These are phyloP conservation scores for Cystofilobasidium ferigula DNA, from an alignment of 768 basidiomycete species.

Conservation along the genomic window DNA sequence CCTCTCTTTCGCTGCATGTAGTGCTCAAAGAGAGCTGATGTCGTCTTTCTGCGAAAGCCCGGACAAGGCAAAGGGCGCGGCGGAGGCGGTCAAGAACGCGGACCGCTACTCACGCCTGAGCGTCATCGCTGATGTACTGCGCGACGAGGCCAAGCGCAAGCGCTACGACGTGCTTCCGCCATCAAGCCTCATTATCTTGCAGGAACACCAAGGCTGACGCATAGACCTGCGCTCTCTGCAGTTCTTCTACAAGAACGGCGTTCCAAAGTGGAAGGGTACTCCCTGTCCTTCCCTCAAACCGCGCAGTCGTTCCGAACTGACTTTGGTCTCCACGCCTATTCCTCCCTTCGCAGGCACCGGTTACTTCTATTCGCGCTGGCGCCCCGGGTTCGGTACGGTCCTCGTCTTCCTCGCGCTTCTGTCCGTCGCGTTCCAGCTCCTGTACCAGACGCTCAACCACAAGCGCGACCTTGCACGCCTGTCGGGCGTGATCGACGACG, in stretches of 20 bases:
- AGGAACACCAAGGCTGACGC: no score
- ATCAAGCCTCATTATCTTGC: background rate
- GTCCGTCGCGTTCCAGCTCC: conserved; percentile 68
- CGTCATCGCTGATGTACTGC: conserved; percentile 68
- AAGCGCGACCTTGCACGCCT: conserved; percentile 61
- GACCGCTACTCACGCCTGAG: conserved; percentile 88
- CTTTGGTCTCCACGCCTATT: background rate
- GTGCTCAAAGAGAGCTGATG: no score
- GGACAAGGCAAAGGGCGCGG: conserved; percentile 67
- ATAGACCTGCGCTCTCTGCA: conserved; percentile 23
- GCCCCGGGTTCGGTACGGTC: conserved; percentile 81
- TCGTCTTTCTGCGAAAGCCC: conserved; percentile 47
- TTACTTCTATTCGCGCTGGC: conserved; percentile 91
- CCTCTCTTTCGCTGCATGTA: no score
- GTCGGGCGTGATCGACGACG: conserved; percentile 34
- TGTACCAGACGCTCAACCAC: conserved; percentile 69
- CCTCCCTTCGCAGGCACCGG: conserved; percentile 48
- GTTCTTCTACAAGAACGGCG: conserved; percentile 89
- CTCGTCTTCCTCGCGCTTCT: conserved; percentile 62
- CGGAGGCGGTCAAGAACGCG: conserved; percentile 59
- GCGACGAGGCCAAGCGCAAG: conserved; percentile 61
- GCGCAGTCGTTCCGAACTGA: no score
- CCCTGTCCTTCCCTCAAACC: background rate
- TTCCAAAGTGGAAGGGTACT: conserved; percentile 77
- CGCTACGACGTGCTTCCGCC: conserved; percentile 47